A percentile compares a stretch with the other conserved stretches of the same genome.
Evolutionary conservation across 208 protist species (phyloP).

Genomic region (Trypanosoma theileri): DNA sequence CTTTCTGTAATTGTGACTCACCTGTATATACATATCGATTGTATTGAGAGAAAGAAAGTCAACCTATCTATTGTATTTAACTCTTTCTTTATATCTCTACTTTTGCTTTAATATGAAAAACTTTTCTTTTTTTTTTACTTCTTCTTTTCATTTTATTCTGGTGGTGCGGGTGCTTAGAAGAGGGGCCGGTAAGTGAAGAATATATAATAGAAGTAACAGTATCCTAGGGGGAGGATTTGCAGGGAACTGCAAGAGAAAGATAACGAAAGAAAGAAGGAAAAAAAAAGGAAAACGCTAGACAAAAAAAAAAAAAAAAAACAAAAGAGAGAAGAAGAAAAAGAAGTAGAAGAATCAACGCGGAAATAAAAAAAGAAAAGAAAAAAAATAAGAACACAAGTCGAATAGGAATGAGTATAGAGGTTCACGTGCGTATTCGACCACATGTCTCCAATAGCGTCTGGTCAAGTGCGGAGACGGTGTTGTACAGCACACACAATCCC

Average conservation of each 20-base stretch:
- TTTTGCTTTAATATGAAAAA: too few relatives aligned
- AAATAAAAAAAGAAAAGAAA: constrained; percentile 18
- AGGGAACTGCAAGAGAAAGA: neutral
- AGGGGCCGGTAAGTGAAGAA: too few relatives aligned
- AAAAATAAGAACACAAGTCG: neutral
- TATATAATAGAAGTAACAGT: neutral
- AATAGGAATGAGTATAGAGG: constrained; percentile 79
- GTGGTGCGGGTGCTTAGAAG: too few relatives aligned
- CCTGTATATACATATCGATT: too few relatives aligned
- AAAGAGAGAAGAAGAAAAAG: constrained; percentile 1
- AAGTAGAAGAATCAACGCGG: constrained; percentile 4
- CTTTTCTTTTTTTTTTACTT: too few relatives aligned
- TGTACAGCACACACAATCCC: constrained; percentile 80
- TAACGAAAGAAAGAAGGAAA: neutral
- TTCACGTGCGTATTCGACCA: constrained; percentile 84
- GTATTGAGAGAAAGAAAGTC: too few relatives aligned
- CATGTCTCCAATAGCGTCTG: constrained; percentile 60
- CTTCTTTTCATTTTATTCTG: too few relatives aligned
- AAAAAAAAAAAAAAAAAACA: constrained; percentile 1
- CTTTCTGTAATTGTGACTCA: too few relatives aligned
- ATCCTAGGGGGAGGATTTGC: neutral
- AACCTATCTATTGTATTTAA: too few relatives aligned
- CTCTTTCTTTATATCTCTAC: too few relatives aligned
- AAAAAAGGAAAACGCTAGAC: neutral
- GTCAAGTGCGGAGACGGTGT: constrained; percentile 80